phyloP scores from a whole-genome alignment of 495 filamentous ascomycete genomes.

The Cryomyces minteri region DNA sequence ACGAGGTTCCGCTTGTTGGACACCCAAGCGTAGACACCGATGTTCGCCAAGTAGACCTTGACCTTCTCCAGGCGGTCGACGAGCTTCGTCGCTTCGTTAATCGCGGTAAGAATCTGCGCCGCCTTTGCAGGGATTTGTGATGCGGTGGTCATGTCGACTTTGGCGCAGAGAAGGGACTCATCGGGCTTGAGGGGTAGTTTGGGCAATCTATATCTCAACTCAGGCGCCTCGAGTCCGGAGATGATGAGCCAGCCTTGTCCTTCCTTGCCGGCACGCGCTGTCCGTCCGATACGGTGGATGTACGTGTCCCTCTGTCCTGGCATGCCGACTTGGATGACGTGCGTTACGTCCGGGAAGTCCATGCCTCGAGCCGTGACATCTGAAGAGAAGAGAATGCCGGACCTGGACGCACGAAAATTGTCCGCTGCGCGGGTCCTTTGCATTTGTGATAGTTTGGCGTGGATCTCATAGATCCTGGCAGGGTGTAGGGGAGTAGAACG shows the following conservation, averaged over 20 bases:
- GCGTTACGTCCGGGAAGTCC: conserved; percentile 88
- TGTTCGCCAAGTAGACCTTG: conserved; percentile 32
- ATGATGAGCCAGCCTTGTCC: conserved; percentile 71
- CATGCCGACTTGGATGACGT: conserved; percentile 71
- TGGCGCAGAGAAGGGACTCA: conserved; percentile 31
- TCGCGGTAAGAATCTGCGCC: conserved; percentile 21
- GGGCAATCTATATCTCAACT: conserved; percentile 30
- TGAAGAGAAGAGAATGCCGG: conserved; percentile 70
- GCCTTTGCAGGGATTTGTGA: conserved; percentile 23
- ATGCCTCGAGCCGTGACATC: conserved; percentile 93
- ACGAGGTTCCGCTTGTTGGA: conserved; percentile 25
- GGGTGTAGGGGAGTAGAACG: conserved; percentile 26
- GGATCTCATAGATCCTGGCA: conserved; percentile 45
- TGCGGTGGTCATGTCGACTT: conserved; percentile 25
- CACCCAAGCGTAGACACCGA: conserved; percentile 21
- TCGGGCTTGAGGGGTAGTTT: conserved; percentile 50
- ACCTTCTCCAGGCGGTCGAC: conserved; percentile 28
- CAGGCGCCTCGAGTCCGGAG: conserved; percentile 34
- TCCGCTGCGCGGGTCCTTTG: conserved; percentile 49
- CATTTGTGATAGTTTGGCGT: conserved; percentile 56
- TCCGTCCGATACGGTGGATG: conserved; percentile 73
- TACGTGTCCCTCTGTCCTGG: conserved; percentile 59
- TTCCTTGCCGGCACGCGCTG: conserved; percentile 48
- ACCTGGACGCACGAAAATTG: conserved; percentile 39
- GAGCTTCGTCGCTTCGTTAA: conserved; percentile 18